Percentiles rank a stretch among this genome's conserved stretches.
phyloP scores from a whole-genome alignment of 495 filamentous ascomycete genomes.

The Annulohypoxylon maeteangense region DNA sequence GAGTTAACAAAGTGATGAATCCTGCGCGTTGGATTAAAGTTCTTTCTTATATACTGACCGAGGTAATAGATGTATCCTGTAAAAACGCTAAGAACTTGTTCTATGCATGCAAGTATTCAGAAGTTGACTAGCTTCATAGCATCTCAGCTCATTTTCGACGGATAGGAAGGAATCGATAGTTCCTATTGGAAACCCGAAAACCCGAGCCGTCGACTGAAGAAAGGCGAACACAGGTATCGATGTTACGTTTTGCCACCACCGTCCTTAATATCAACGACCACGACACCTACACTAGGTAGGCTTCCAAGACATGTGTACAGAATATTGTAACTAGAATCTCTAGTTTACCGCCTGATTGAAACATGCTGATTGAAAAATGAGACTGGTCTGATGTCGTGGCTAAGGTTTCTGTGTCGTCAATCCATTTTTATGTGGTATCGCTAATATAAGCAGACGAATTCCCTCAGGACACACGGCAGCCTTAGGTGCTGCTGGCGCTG shows the following conservation, averaged over 20 bases:
- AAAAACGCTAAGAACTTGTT: not conserved
- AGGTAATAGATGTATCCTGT: not conserved
- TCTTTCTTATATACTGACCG: not conserved
- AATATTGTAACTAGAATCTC: constrained; percentile 28
- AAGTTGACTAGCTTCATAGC: not conserved
- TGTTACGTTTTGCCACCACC: constrained; percentile 25
- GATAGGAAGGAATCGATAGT: not conserved
- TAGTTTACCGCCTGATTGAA: constrained; percentile 33
- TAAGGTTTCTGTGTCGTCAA: constrained; percentile 25
- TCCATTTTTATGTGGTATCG: constrained; percentile 18
- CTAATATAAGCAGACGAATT: constrained; percentile 31
- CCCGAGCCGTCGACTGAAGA: not conserved
- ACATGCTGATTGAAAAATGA: constrained; percentile 22
- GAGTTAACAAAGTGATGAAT: not conserved
- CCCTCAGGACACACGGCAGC: constrained; percentile 27
- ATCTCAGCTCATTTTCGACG: not conserved
- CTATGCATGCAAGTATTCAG: not conserved
- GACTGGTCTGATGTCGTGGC: constrained; percentile 6
- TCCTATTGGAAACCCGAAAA: not conserved
- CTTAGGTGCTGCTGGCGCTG: constrained; percentile 3
- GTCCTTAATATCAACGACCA: constrained; percentile 18
- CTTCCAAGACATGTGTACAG: constrained; percentile 33
- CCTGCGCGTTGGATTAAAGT: no score
- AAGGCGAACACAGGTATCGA: constrained; percentile 5
- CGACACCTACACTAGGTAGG: constrained; percentile 22